Conservation (phyloP, 257 asterid species). For the Voacanga thouarsii region DNA sequence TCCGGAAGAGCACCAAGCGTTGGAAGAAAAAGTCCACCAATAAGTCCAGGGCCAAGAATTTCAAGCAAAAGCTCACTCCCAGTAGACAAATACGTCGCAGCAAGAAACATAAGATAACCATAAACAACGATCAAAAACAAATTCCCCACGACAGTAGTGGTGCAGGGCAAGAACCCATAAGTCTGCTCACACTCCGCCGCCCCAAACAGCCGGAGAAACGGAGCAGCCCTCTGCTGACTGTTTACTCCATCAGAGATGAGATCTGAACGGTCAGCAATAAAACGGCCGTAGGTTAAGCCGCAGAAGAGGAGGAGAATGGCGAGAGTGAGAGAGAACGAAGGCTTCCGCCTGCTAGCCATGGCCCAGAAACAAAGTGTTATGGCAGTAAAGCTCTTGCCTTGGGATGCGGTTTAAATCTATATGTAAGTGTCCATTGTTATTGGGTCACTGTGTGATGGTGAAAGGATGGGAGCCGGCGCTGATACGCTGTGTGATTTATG, state of each 20-base stretch:
- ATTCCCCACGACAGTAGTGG: slow-evolving; percentile 64
- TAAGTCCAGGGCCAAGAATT: slow-evolving; percentile 83
- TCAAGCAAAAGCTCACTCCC: slow-evolving; percentile 90
- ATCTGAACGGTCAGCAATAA: slow-evolving; percentile 46
- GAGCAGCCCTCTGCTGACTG: slow-evolving; percentile 7
- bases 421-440: no score
- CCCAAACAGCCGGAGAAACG: slow-evolving; percentile 35
- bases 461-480: neutral
- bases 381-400: no score
- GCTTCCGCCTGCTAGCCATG: slow-evolving; percentile 17
- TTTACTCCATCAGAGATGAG: slow-evolving; percentile 45
- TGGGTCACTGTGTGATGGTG: neutral
- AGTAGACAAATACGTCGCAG: slow-evolving; percentile 67
- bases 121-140: slow-evolving; percentile 62
- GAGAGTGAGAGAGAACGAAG: slow-evolving; percentile 15
- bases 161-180: slow-evolving; percentile 88
- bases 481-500: neutral
- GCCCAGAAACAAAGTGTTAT: neutral
- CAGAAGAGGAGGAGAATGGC: slow-evolving; percentile 39
- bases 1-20: slow-evolving; percentile 95
- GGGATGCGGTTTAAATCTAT: no score
- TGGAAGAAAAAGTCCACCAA: slow-evolving; percentile 90
- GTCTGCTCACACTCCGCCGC: slow-evolving; percentile 72
- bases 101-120: slow-evolving; percentile 77
- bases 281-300: slow-evolving; percentile 41